Base-by-base conservation (phyloP, 2,329 filamentous ascomycete genomes). In the Venturia pyrina region DNA sequence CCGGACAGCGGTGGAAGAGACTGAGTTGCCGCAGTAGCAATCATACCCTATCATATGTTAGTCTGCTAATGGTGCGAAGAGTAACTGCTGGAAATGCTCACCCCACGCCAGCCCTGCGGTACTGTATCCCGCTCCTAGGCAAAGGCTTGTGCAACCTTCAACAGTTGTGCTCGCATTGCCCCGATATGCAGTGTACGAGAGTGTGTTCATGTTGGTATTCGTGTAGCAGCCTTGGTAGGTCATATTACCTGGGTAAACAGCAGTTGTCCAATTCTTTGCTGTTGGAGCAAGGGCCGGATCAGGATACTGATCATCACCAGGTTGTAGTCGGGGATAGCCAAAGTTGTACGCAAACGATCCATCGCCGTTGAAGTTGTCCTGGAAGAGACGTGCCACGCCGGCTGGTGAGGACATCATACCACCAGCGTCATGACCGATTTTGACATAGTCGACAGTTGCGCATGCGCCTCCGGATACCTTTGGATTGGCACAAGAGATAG, bases 201-300 rank as follows among this genome's bases (percentile, higher is more conserved):
- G 68, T 5, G 72, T 68, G 21, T 67, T 66, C 0, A 70, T 68
- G n/a, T 40, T 56, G 24, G 70, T 68, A 63, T 77, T 75, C 8
- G 71, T 71, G 68, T 70, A 78, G 70, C 76, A 78, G 17, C 75
- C 76, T n/a, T 68, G 70, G 66, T 74, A 76, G 1, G 72, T 75
- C 73, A 76, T 73, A 65, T 74, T 73, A 21, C 48, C 28, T 53
- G 71, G 69, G 59, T 76, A 76, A 0, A 71, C 71, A 44, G 67
- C 50, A 2, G 69, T 41, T 2, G 69, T 71, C 24, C 53, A 66
- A 64, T 71, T 28, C 32, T 56, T 24, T 65, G 66, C 21, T 62
- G 64, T 8, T 53, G 64, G 63, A 32, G 62, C 65, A n/a, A 57
- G 62, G 15, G 66, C 65, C 13, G 74, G 75, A 41, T 76, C 70